Conservation (phyloP, 441 rosid genomes). For the Croton laevigatus region DNA sequence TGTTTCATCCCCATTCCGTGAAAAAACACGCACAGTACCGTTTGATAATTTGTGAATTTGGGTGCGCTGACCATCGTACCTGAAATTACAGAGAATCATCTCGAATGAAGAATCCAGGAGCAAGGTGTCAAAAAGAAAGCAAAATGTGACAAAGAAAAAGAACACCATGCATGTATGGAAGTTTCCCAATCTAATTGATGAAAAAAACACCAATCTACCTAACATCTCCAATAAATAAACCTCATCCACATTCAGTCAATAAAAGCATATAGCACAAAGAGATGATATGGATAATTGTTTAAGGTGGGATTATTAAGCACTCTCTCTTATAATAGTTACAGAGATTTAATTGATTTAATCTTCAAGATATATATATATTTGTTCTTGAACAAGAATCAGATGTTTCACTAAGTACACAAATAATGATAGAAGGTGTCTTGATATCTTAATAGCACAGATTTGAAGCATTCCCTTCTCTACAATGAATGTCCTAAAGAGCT, state of each 20-base stretch:
- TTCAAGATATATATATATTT: background rate
- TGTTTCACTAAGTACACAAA: too few relatives aligned
- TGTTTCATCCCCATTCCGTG: conserved; percentile 90
- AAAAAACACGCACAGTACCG: conserved; percentile 62
- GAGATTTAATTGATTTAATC: background rate
- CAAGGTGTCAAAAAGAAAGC: conserved; percentile 11
- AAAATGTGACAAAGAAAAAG: background rate
- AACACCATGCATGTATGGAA: background rate
- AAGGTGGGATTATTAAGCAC: background rate
- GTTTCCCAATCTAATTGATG: conserved; percentile 4
- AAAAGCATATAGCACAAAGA: background rate
- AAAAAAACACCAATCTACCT: background rate
- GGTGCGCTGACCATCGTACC: conserved; percentile 94
- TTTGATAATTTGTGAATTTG: conserved; percentile 72
- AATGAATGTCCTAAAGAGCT: too few relatives aligned
- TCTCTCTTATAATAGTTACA: background rate
- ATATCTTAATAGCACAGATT: too few relatives aligned
- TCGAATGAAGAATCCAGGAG: conserved; percentile 9
- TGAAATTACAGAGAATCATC: conserved; percentile 29
- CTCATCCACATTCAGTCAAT: background rate
- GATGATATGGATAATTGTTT: background rate
- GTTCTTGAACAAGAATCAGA: background rate
- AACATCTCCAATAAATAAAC: background rate
- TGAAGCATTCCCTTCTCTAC: too few relatives aligned
- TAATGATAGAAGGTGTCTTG: too few relatives aligned